Evolutionary conservation across 2,329 filamentous ascomycete genomes (phyloP), one percentile per base, ranked within the genome.

Genomic region (Pseudopithomyces chartarum): DNA sequence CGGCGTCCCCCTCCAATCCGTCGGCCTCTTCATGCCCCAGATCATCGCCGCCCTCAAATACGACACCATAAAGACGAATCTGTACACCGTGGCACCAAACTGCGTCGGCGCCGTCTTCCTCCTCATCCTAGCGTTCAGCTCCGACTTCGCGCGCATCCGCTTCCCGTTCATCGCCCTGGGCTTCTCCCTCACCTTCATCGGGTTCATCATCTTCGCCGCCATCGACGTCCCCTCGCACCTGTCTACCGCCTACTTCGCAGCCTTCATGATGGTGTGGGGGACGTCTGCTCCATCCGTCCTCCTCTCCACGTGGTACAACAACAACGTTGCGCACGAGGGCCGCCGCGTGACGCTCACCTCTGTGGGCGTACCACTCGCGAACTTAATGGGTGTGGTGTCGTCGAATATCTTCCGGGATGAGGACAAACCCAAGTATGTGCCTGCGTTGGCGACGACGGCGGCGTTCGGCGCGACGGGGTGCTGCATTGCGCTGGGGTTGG

Each of bases 181-280:
- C 0, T 93, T 92, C 72, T 73, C 85, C 2, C 85, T 94, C 63
- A 91, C 90, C 0, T 90, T 92, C 67, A 82, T 84, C 46, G 91
- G 91, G 4, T 91, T 94, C 78, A 85, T 92, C 73, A 90, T 94
- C 68, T 93, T 90, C 64, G 88, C 89, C 0, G 81, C 87, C 19
- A 88, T 94, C 56, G 77, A 85, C 63, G 85, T 91, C 15, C 73
- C 84, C 36, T 66, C 78, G 3, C 79, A 89, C 38, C 72, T 89
- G n/a, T 80, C 83, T 3, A 80, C 91, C 1, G 90, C 89, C 0
- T 92, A 92, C 68, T 92, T 87, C 61, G 88, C 89, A 5, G 87
- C 84, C 53, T 93, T 92, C 73, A 90, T 92, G 87, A 91, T 92
- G 88, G 89, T 87, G 11, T 92, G 89, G 87, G 90, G 90, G 15